Evolutionary conservation across 129 eudicot species (phyloP).

Genomic region (Chrysanthemum seticuspe): DNA sequence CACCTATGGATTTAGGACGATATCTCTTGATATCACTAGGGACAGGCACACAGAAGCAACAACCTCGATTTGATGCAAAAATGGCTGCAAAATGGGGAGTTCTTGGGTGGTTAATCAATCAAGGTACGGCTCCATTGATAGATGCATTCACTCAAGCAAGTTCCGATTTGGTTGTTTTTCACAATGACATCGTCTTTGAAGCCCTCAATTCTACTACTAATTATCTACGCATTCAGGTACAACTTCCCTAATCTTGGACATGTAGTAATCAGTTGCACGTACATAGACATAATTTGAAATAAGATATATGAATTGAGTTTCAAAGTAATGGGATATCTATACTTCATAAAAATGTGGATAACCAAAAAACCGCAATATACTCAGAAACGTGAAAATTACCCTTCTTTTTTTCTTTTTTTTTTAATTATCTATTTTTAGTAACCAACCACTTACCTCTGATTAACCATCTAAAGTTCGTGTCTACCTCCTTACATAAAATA

Average conservation of each 20-base stretch:
- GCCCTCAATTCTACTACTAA: constrained; percentile 40
- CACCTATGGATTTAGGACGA: constrained; percentile 38
- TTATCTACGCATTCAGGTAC: constrained; percentile 58
- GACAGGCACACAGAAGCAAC: constrained; percentile 43
- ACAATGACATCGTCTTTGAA: constrained; percentile 38
- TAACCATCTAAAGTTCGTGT: no score
- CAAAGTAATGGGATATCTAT: no score
- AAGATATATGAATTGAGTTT: no score
- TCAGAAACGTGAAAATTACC: no score
- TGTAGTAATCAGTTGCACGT: no score
- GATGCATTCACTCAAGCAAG: constrained; percentile 36
- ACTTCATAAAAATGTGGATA: no score
- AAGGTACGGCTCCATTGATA: constrained; percentile 38
- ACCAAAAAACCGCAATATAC: no score
- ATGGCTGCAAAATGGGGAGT: constrained; percentile 55
- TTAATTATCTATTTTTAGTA: neutral
- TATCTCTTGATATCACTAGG: constrained; percentile 59
- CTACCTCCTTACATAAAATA: neutral
- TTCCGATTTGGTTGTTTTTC: constrained; percentile 49
- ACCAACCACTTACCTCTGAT: no score
- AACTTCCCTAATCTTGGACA: no score
- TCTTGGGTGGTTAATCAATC: constrained; percentile 41
- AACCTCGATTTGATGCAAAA: constrained; percentile 36
- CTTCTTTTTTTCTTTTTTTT: no score
- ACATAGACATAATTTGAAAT: no score